These are phyloP conservation scores for Beauveria asiatica DNA, from an alignment of 2,329 filamentous ascomycete species.

Conservation along the genomic window DNA sequence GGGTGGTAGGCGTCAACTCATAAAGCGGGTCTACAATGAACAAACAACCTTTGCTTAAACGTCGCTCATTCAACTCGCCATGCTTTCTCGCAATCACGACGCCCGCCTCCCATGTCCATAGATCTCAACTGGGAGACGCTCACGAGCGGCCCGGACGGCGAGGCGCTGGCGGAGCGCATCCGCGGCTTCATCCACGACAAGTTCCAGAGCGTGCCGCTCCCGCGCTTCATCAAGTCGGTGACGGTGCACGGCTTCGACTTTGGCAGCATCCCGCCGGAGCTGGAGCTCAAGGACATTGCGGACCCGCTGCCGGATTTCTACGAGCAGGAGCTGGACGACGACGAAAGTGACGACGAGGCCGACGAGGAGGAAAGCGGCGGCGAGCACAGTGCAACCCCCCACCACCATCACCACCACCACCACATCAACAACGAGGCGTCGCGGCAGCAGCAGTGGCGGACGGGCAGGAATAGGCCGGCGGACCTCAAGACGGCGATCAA, in stretches of 20 bases:
- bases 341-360: constrained; percentile 28
- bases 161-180: constrained; percentile 75
- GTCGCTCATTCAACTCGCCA: not conserved
- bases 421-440: not conserved
- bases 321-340: constrained; percentile 61
- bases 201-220: constrained; percentile 85
- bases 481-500: constrained; percentile 26
- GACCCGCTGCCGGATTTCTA: constrained; percentile 96
- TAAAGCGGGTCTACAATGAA: no score
- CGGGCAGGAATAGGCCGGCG: constrained; percentile 14
- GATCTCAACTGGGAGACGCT: constrained; percentile 94
- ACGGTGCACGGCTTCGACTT: constrained; percentile 93
- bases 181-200: constrained; percentile 91
- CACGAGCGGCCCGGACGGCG: constrained; percentile 80
- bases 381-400: constrained; percentile 12
- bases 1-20: not conserved
- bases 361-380: not conserved
- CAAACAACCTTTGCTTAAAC: not conserved
- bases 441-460: constrained; percentile 16
- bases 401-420: constrained; percentile 23
- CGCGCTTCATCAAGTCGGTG: constrained; percentile 94
- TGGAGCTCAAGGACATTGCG: constrained; percentile 94
- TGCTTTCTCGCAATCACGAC: not conserved
- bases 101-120: constrained; percentile 68
- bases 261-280: constrained; percentile 68